Evolutionary conservation across 345 rosid species (phyloP), one percentile per base, ranked within the genome.

Genomic region (Eucalyptus tenuipes): DNA sequence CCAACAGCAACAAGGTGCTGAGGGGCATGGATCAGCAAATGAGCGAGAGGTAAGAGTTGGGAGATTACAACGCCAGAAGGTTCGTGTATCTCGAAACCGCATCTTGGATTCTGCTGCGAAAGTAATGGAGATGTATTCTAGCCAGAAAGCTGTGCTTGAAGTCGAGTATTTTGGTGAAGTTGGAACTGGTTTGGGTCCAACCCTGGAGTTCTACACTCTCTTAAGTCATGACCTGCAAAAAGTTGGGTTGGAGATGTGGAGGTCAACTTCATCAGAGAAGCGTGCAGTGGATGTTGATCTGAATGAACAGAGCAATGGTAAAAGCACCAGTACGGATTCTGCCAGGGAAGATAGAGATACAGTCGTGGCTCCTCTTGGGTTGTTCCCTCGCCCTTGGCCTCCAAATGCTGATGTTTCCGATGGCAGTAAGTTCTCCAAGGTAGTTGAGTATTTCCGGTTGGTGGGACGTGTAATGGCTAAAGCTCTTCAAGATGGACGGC

Each of bases 161-260:
- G 99, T 98, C 25, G 99, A 98, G 91, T 98, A 98, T 93, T 97
- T 98, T 96, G 99, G 99, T 87, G 99, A 98, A 95, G 99, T 98
- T 89, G 99, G 99, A 84, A 98, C 99, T 59, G 99, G 99, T 66
- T 92, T 98, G 90, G 99, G 99, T 86, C 99, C 99, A 85, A 98
- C 99, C 29, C 93, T 98, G 89, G 99, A 98, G 93, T 98, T 98
- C 89, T 98, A 98, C 91, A 98, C 99, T 33, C 97, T 98, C 88
- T 86, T 98, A 86, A 97, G 99, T 93, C 98, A 96, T 86, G 99
- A 98, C 91, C 90, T 98, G 87, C 99, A 98, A 90, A 98, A 94
- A 90, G 93, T 85, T 92, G 88, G 93, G 64, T 96, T 98, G 90
- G 97, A 95, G 91, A 96, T 98, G 99, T 97, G 99, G 99, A 94